Evolutionary conservation across 768 basidiomycete species (phyloP).

Genomic region (Tylopilus cervinicoccineus): DNA sequence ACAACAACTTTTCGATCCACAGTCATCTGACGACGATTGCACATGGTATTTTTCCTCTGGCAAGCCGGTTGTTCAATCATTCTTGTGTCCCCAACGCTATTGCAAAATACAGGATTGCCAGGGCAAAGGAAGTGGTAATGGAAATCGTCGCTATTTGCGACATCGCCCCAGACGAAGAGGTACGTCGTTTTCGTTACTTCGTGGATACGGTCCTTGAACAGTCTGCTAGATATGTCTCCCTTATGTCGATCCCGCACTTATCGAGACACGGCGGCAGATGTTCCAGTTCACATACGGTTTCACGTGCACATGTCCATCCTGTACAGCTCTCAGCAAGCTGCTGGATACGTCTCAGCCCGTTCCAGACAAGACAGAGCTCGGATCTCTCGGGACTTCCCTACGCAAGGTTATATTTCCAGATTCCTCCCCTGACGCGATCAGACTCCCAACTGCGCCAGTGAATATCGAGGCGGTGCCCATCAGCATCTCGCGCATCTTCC

Average conservation of each 20-base stretch:
- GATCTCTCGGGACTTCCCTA: slow-evolving; percentile 30
- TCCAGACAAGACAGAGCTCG: slow-evolving; percentile 17
- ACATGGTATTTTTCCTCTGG: slow-evolving; percentile 72
- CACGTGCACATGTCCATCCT: slow-evolving; percentile 57
- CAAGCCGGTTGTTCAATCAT: slow-evolving; percentile 82
- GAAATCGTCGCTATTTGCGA: slow-evolving; percentile 60
- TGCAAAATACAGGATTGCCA: slow-evolving; percentile 50
- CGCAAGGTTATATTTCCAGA: slow-evolving; percentile 37
- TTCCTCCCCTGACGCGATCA: slow-evolving; percentile 14
- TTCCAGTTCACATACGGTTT: slow-evolving; percentile 67
- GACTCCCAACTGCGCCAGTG: slow-evolving; percentile 23
- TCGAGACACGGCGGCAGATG: slow-evolving; percentile 55
- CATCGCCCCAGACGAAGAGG: slow-evolving; percentile 63
- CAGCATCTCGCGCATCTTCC: slow-evolving; percentile 41
- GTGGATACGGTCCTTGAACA: neutral
- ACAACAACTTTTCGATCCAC: slow-evolving; percentile 80
- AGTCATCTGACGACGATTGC: slow-evolving; percentile 67
- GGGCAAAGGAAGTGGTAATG: slow-evolving; percentile 44
- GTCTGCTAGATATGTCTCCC: slow-evolving; percentile 61
- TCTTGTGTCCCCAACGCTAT: slow-evolving; percentile 75
- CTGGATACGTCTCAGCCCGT: slow-evolving; percentile 40
- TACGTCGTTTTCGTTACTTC: slow-evolving; percentile 21
- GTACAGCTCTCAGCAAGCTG: slow-evolving; percentile 40
- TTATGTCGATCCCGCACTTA: slow-evolving; percentile 74
- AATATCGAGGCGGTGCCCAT: slow-evolving; percentile 34